Conservation (phyloP, 805 yeast species). For the Saccharomycopsis lassenensis region DNA sequence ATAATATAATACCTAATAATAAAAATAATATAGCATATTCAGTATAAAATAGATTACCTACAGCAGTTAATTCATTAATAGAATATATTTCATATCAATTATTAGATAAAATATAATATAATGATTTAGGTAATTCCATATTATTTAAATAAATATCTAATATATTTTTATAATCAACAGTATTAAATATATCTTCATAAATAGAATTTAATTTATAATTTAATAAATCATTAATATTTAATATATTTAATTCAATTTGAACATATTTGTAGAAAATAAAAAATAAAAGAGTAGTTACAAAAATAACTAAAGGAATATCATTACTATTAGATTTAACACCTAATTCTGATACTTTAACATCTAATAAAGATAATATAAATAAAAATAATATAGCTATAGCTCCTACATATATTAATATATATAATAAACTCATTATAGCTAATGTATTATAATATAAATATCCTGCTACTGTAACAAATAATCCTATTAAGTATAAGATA, state of each 20-base stretch:
- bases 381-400: conserved; percentile 20
- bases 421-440: conserved; percentile 16
- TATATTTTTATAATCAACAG: conserved; percentile 6
- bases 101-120: background rate
- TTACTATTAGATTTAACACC: conserved; percentile 1
- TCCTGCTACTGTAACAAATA: conserved; percentile 15
- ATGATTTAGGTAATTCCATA: background rate
- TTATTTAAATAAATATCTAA: conserved; percentile 8
- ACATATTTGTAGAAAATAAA: conserved; percentile 7
- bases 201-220: conserved; percentile 13
- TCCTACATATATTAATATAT: conserved; percentile 18
- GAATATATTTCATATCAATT: conserved; percentile 1
- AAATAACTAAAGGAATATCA: conserved; percentile 6
- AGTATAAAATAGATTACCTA: background rate
- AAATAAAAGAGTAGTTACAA: conserved; percentile 6
- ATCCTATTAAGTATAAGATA: conserved; percentile 12
- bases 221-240: conserved; percentile 11
- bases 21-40: background rate
- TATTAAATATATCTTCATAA: conserved; percentile 5
- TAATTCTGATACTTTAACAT: conserved; percentile 13
- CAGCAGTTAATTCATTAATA: conserved; percentile 5
- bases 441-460: conserved; percentile 15
- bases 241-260: conserved; percentile 5
- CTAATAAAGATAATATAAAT: conserved; percentile 18
- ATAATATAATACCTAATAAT: background rate